These are phyloP conservation scores for Amylocystis lapponica DNA, from an alignment of 768 basidiomycete species.

Conservation along the genomic window DNA sequence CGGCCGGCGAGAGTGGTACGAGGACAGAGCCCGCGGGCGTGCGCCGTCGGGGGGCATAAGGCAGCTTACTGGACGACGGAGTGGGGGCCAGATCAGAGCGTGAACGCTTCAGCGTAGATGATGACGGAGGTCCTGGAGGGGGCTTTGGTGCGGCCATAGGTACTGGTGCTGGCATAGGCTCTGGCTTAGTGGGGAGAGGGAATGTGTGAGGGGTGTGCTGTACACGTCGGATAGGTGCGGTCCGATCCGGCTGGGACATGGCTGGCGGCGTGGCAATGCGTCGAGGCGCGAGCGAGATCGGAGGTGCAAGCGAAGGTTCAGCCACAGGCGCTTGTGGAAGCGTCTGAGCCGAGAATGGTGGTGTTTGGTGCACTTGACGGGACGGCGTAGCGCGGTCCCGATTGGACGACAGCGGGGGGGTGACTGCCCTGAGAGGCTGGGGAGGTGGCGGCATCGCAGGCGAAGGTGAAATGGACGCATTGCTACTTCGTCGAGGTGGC, in stretches of 20 bases:
- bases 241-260: too few relatives aligned
- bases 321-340: background rate
- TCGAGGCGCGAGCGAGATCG: too few relatives aligned
- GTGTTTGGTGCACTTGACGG: conserved; percentile 1
- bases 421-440: conserved; percentile 5
- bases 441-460: conserved; percentile 15
- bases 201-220: too few relatives aligned
- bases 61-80: conserved; percentile 33
- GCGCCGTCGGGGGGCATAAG: conserved; percentile 63
- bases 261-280: too few relatives aligned
- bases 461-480: conserved; percentile 11
- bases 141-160: background rate
- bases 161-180: background rate
- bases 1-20: conserved; percentile 55
- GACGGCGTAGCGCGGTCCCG: background rate
- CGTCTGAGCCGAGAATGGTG: background rate
- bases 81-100: conserved; percentile 10
- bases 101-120: conserved; percentile 11
- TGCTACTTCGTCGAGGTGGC: too few relatives aligned
- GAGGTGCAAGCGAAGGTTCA: too few relatives aligned
- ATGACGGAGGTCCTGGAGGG: conserved; percentile 12
- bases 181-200: background rate
- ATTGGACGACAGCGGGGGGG: background rate
- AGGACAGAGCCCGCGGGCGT: conserved; percentile 59
- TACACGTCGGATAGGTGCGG: too few relatives aligned